Conservation (phyloP, 2,329 filamentous ascomycete species). For the Botrytis aclada region DNA sequence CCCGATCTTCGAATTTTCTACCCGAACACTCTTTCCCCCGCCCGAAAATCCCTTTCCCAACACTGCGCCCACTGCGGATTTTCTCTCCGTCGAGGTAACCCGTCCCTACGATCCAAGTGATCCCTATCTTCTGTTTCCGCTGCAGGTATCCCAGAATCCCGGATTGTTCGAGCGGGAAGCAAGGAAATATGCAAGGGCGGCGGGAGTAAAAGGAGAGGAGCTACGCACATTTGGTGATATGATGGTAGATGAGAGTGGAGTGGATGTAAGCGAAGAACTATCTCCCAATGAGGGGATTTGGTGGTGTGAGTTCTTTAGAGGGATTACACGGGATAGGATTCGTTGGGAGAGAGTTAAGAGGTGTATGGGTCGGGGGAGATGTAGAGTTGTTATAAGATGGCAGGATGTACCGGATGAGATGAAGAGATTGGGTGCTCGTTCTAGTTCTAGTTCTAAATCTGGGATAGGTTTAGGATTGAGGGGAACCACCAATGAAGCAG, state of each 20-base stretch:
- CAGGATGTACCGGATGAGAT: conserved; percentile 4
- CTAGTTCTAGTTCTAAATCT: not conserved
- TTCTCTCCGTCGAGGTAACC: not conserved
- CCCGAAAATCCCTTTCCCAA: not conserved
- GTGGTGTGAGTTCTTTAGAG: conserved; percentile 28
- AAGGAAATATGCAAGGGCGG: not conserved
- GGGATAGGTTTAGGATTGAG: not conserved
- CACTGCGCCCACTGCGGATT: not conserved
- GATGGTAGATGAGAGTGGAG: not conserved
- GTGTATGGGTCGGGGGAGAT: conserved; percentile 30
- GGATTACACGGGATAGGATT: conserved; percentile 22
- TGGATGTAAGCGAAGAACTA: conserved; percentile 1
- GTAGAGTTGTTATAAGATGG: conserved; percentile 30
- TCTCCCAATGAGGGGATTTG: conserved; percentile 22
- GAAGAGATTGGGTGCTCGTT: not conserved
- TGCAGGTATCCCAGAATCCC: not conserved
- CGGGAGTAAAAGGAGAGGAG: not conserved
- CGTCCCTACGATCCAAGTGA: not conserved
- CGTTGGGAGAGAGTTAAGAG: conserved; percentile 26
- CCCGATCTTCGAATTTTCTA: conserved; percentile 35
- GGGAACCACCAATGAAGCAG: not conserved
- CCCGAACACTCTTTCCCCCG: not conserved
- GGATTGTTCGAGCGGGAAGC: no score
- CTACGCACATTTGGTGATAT: not conserved
- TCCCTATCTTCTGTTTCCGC: not conserved